Base-by-base conservation (phyloP, 108 stramenopile species). In the Skeletonema tropicum region DNA sequence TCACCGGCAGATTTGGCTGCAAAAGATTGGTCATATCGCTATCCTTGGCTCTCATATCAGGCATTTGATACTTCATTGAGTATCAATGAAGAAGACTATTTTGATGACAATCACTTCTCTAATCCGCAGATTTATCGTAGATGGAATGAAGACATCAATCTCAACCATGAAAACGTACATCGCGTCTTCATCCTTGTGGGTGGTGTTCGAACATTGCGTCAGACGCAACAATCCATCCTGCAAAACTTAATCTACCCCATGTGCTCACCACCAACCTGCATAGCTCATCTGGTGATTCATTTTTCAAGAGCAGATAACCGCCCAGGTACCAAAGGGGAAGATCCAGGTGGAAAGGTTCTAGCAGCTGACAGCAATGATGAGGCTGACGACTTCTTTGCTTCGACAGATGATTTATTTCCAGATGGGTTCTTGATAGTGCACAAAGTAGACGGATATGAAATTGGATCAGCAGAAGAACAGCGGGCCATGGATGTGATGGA, bases 221-320 rank as follows among this genome's bases (percentile, higher is more conserved):
- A 61, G 30, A 61, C 60, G 0, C 31, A 61, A 29, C 0, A 61
- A 9, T 30, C 29, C 25, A 61, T 61, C 5, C 11, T 61, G 14
- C 19, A 29, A 3, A 61, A 61, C 15, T 31, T 61, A 30, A 29
- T 61, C 11, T 61, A 61, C 32, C 60, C 60, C 5, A 30, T 61
- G 5, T 61, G 60, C 11, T 11, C 60, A 3, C 31, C 60, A 23
- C 60, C 60, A 13, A n/a, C 9, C 1, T 61, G 60, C 26, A 29
- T 61, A 31, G 60, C 60, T 61, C 60, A 61, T 61, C 33, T 61
- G 60, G 60, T 61, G 25, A 61, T 61, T 12, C 60, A 61, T 10
- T 31, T 61, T 13, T 31, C 31, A n/a, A 14, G 32, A 14, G 60
- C 60, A 30, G 60, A 61, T 29, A 61, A 61, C 23, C 60, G 60